Conservation (phyloP, 2,329 filamentous ascomycete genomes). For the Colletotrichum euphorbiae region DNA sequence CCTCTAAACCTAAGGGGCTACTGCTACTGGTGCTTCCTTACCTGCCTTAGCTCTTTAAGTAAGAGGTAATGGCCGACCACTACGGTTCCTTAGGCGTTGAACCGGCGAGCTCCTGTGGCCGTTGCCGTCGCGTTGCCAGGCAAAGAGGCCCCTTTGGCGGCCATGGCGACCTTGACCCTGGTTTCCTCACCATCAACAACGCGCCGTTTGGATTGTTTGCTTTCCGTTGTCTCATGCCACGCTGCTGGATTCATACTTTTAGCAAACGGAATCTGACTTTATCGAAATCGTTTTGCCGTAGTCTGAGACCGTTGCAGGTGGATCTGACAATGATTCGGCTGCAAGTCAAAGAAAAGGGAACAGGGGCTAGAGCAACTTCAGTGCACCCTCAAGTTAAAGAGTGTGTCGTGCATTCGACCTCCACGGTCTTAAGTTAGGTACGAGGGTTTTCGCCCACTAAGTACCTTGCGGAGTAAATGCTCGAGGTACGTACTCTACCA, state of each 20-base stretch:
- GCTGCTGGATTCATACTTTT: slow-evolving; percentile 5
- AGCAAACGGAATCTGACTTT: slow-evolving; percentile 32
- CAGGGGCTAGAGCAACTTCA: slow-evolving; percentile 5
- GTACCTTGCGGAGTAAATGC: not conserved
- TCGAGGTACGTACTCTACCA: not conserved
- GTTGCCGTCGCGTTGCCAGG: slow-evolving; percentile 20
- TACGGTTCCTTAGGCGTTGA: slow-evolving; percentile 17
- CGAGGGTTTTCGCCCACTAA: not conserved
- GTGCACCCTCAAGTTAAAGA: slow-evolving; percentile 5
- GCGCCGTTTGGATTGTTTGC: slow-evolving; percentile 23
- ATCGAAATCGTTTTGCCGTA: slow-evolving; percentile 26
- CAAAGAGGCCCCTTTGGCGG: slow-evolving; percentile 9
- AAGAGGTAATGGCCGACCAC: slow-evolving; percentile 3
- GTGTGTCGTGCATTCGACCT: not conserved
- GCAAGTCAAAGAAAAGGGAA: slow-evolving; percentile 21
- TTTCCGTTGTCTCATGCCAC: slow-evolving; percentile 26
- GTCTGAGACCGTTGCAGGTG: slow-evolving; percentile 30
- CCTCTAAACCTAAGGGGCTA: not conserved
- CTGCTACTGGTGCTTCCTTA: not conserved
- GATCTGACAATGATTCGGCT: slow-evolving; percentile 26
- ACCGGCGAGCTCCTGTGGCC: not conserved
- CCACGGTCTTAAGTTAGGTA: not conserved
- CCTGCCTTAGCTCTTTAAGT: not conserved
- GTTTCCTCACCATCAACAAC: slow-evolving; percentile 13
- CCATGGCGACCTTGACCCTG: slow-evolving; percentile 28